phyloP scores from a whole-genome alignment of 805 yeast genomes.

The Cephaloascus fragrans region DNA sequence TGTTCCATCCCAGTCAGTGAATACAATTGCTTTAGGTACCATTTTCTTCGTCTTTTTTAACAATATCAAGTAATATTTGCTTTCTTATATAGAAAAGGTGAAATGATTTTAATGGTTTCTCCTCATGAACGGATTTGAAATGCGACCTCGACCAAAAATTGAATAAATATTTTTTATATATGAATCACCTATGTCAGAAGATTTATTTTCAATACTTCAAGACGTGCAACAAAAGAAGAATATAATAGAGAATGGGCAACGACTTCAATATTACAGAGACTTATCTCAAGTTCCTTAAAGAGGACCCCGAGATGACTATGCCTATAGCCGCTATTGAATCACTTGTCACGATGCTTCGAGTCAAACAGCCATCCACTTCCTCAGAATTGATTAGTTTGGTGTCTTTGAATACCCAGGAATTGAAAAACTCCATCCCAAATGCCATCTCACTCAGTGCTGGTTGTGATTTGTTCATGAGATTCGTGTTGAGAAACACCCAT shows the following conservation, averaged over 20 bases:
- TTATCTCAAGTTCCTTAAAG: slow-evolving; percentile 70
- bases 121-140: too few relatives aligned
- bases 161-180: too few relatives aligned
- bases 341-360: slow-evolving; percentile 70
- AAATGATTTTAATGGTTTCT: too few relatives aligned
- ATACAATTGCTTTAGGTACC: slow-evolving; percentile 75
- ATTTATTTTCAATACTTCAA: too few relatives aligned
- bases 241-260: too few relatives aligned
- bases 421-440: slow-evolving; percentile 76
- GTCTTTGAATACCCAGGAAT: slow-evolving; percentile 61
- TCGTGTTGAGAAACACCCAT: slow-evolving; percentile 83
- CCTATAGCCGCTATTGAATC: slow-evolving; percentile 98
- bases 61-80: too few relatives aligned
- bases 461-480: slow-evolving; percentile 91
- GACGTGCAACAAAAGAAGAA: too few relatives aligned
- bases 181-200: too few relatives aligned
- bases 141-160: too few relatives aligned
- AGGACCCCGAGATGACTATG: slow-evolving; percentile 96
- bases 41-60: too few relatives aligned
- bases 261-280: slow-evolving; percentile 75
- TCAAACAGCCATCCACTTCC: slow-evolving; percentile 85
- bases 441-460: slow-evolving; percentile 94
- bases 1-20: slow-evolving; percentile 98
- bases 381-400: slow-evolving; percentile 83
- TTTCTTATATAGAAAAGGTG: too few relatives aligned